These are phyloP conservation scores for Phaffia australis DNA, from an alignment of 768 basidiomycete genomes.

Conservation along the genomic window DNA sequence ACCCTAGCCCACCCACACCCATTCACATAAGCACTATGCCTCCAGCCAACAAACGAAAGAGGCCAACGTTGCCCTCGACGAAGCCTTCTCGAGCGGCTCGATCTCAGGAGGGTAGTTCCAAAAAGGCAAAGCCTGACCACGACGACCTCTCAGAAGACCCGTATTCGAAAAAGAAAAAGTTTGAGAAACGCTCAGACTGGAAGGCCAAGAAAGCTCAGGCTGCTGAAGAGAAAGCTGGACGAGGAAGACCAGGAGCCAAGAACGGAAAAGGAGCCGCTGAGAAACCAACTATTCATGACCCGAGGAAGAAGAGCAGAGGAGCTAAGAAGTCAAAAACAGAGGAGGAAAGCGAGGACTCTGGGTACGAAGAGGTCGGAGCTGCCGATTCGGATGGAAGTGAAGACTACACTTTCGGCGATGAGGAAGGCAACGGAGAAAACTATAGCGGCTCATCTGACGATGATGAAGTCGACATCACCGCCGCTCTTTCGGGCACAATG, in stretches of 20 bases:
- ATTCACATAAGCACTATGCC: too few relatives aligned
- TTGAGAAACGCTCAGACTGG: slow-evolving; percentile 10
- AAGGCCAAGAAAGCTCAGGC: slow-evolving; percentile 10
- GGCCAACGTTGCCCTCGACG: slow-evolving; percentile 16
- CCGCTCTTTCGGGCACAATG: slow-evolving; percentile 14
- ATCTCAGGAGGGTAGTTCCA: slow-evolving; percentile 1
- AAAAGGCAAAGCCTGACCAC: slow-evolving; percentile 2
- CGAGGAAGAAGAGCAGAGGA: slow-evolving; percentile 5
- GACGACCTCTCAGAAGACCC: slow-evolving; percentile 5
- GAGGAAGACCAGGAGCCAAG: background rate
- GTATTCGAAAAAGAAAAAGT: slow-evolving; percentile 5
- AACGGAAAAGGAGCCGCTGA: slow-evolving; percentile 1
- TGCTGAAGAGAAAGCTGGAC: slow-evolving; percentile 9
- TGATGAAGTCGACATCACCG: slow-evolving; percentile 24
- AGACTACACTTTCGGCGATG: background rate
- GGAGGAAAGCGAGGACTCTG: slow-evolving; percentile 22
- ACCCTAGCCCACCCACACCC: too few relatives aligned
- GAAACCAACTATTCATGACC: too few relatives aligned
- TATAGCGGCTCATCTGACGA: slow-evolving; percentile 1
- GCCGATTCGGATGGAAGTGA: slow-evolving; percentile 10
- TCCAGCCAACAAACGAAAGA: slow-evolving; percentile 15
- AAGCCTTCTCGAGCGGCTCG: slow-evolving; percentile 11
- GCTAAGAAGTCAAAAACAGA: slow-evolving; percentile 12
- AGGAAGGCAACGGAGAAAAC: background rate
- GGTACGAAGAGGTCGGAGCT: slow-evolving; percentile 25